Conservation (phyloP, 345 rosid genomes). For the Anacardium occidentale region DNA sequence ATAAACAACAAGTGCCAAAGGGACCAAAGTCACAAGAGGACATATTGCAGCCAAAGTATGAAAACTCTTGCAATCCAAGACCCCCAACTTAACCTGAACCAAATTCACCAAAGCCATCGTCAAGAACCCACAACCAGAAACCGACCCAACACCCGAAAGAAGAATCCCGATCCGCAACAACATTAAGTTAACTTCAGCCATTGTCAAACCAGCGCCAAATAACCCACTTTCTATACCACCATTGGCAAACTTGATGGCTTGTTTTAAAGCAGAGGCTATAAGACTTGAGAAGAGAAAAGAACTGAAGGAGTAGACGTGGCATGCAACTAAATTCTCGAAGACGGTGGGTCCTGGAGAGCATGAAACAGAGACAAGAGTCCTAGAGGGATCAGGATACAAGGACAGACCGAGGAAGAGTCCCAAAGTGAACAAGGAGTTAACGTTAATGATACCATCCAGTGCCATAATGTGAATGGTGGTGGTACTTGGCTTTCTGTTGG, state of each 20-base stretch:
- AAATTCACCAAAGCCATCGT: constrained; percentile 67
- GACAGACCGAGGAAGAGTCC: constrained; percentile 85
- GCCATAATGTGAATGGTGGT: constrained; percentile 69
- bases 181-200: constrained; percentile 47
- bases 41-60: constrained; percentile 56
- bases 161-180: constrained; percentile 52
- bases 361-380: constrained; percentile 20
- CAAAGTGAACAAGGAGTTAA: constrained; percentile 76
- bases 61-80: constrained; percentile 52
- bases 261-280: constrained; percentile 68
- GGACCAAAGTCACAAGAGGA: constrained; percentile 71
- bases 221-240: constrained; percentile 12
- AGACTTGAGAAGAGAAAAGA: constrained; percentile 84
- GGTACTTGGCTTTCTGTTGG: constrained; percentile 21
- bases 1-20: constrained; percentile 55
- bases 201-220: constrained; percentile 19
- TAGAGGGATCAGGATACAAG: constrained; percentile 33
- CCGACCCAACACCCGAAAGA: constrained; percentile 66
- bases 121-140: constrained; percentile 74
- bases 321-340: constrained; percentile 52
- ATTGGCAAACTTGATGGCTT: constrained; percentile 43
- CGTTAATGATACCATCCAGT: constrained; percentile 75
- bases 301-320: constrained; percentile 84
- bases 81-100: constrained; percentile 81
- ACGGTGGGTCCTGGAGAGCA: constrained; percentile 38